Percentiles rank a stretch among this genome's conserved stretches.
Conservation (phyloP, 2,329 filamentous ascomycete genomes). For the Elsinoe perseae region DNA sequence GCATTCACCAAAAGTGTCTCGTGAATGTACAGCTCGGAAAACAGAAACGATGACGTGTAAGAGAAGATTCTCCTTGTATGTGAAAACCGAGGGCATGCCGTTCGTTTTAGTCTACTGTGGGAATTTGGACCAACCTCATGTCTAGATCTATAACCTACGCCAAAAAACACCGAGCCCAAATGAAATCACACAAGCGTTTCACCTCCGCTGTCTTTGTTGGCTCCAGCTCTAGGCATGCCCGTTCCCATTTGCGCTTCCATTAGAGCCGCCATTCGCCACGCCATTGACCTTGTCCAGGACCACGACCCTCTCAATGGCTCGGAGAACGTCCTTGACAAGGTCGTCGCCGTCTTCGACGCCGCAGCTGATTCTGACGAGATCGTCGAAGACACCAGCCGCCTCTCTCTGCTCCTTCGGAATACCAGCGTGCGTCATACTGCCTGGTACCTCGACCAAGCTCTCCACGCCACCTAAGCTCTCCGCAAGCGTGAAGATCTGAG, state of each 20-base stretch:
- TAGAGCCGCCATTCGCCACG: constrained; percentile 23
- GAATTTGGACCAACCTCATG: not conserved
- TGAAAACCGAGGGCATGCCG: not conserved
- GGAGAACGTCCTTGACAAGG: constrained; percentile 70
- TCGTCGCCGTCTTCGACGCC: constrained; percentile 88
- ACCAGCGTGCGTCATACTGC: constrained; percentile 93
- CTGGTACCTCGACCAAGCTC: constrained; percentile 82
- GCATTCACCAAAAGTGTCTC: not conserved
- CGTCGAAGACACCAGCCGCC: constrained; percentile 87
- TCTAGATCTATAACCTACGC: not conserved
- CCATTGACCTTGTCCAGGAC: constrained; percentile 44
- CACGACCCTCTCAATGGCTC: constrained; percentile 72
- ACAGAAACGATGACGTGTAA: no score
- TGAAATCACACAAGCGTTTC: not conserved
- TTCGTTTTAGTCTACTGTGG: not conserved
- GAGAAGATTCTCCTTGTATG: not conserved
- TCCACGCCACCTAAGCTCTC: constrained; percentile 91
- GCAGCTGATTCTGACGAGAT: constrained; percentile 86
- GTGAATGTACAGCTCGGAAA: no score
- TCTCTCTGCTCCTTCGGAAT: constrained; percentile 88
- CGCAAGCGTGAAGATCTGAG: constrained; percentile 84
- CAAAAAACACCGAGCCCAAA: not conserved
- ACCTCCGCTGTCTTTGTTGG: not conserved
- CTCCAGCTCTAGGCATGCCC: not conserved
- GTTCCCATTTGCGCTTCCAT: constrained; percentile 6